phyloP scores from a whole-genome alignment of 192 early-diverging fungal species.

The Diversispora eburnea region DNA sequence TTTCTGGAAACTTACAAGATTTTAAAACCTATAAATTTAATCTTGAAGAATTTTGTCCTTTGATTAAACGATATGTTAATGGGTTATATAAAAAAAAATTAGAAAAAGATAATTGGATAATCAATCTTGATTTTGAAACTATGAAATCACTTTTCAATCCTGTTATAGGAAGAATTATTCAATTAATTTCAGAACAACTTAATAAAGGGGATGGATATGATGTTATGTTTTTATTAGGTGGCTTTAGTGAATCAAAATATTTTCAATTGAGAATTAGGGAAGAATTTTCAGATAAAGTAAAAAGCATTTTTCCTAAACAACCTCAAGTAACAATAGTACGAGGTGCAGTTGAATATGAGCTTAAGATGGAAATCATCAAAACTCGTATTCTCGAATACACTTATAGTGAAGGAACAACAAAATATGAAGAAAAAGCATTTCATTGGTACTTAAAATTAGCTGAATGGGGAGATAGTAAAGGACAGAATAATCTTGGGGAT shows the following conservation, averaged over 20 bases:
- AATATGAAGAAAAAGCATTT: too few relatives aligned
- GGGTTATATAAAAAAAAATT: background rate
- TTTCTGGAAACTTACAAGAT: background rate
- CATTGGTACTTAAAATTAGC: too few relatives aligned
- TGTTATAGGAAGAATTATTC: slow-evolving; percentile 37
- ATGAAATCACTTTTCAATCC: slow-evolving; percentile 44
- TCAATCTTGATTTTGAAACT: background rate
- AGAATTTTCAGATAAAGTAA: too few relatives aligned
- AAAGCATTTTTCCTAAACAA: too few relatives aligned
- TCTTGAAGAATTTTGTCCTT: background rate
- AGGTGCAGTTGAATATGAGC: too few relatives aligned
- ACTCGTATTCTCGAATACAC: too few relatives aligned
- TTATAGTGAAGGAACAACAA: too few relatives aligned
- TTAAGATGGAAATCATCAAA: too few relatives aligned
- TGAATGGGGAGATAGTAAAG: too few relatives aligned
- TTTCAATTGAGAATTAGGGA: slow-evolving; percentile 40
- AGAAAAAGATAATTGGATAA: slow-evolving; percentile 15
- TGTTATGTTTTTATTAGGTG: slow-evolving; percentile 50
- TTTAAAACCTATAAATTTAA: background rate
- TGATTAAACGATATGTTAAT: background rate
- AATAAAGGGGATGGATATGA: slow-evolving; percentile 30
- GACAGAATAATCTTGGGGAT: too few relatives aligned
- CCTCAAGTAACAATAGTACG: too few relatives aligned
- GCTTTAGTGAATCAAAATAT: slow-evolving; percentile 46
- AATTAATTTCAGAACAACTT: slow-evolving; percentile 43